Base-by-base conservation (phyloP, 169 alveolate genomes). In the Plasmodium malariae region DNA sequence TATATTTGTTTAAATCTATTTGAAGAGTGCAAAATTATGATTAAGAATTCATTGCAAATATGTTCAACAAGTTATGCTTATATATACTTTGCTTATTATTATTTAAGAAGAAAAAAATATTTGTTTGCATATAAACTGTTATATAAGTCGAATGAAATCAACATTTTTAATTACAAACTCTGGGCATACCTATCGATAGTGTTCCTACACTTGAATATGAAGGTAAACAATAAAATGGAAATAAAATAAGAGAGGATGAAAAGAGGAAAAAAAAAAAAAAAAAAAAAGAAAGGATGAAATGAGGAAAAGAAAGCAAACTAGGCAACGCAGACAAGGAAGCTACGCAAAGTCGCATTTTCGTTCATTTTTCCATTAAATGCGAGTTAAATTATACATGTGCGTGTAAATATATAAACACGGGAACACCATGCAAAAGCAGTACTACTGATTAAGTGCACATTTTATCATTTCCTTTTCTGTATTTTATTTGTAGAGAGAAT, bases 61-160 rank as follows among this genome's bases (percentile, higher is more conserved):
- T 45, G 54, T 24, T 43, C 24, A 48, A 60, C 89, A 40, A 76
- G 89, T 68, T 76, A 76, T 76, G 71, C 89, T 17, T 76, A 76
- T 45, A 48, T 76, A 6, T 28, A 60, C 37, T 62, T 76, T 36
- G 45, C 69, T 17, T 54, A 19, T 60, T 76, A 76, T 17, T 76
- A 76, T 45, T 76, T 76, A n/a, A 76, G 30, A 28, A 76, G 51
- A 62, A 76, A 62, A 62, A 62, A 76, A 62, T 60, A 76, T 21
- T 4, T 76, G 54, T 32, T 60, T 21, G 65, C 89, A 48, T 76
- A 76, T 49, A 76, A 67, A 24, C 19, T 76, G 0, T 62, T 76
- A 21, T 54, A 76, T 68, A 76, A 76, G 54, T 60, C 89, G n/a
- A 76, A 76, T 54, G 89, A 76, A 48, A 62, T 76, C 21, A 76